These are phyloP conservation scores for Medakamo hakoo DNA, from an alignment of 139 green algal species.

Conservation along the genomic window DNA sequence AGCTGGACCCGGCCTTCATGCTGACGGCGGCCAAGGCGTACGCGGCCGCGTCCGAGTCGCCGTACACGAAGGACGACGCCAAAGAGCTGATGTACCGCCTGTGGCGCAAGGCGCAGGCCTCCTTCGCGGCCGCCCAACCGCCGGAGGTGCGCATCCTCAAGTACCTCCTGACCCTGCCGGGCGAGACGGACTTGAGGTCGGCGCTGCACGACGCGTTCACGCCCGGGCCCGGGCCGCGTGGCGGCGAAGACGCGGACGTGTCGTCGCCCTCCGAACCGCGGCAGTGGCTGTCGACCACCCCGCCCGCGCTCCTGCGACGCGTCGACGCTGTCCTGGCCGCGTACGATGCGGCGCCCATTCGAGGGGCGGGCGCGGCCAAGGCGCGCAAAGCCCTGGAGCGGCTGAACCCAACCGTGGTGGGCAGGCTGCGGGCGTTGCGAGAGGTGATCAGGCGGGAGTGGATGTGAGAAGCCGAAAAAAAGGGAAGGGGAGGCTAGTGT, in stretches of 20 bases:
- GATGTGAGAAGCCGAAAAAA: not conserved
- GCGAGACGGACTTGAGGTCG: conserved; percentile 22
- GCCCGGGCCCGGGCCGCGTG: conserved; percentile 8
- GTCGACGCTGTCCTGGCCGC: conserved; percentile 41
- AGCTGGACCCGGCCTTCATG: conserved; percentile 56
- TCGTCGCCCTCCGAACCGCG: not conserved
- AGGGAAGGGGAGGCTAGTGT: no score
- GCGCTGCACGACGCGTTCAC: conserved; percentile 49
- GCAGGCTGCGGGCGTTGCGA: not conserved
- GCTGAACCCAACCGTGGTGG: not conserved
- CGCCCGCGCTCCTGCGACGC: conserved; percentile 24
- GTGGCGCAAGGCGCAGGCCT: conserved; percentile 63
- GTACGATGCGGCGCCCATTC: conserved; percentile 20
- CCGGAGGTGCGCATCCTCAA: conserved; percentile 73
- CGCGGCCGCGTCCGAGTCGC: conserved; percentile 43
- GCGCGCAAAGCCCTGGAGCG: not conserved
- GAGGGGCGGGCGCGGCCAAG: no score
- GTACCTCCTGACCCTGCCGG: conserved; percentile 42
- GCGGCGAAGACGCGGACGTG: not conserved
- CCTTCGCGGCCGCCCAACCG: conserved; percentile 42
- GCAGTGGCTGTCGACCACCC: conserved; percentile 18
- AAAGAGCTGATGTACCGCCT: conserved; percentile 70
- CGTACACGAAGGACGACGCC: conserved; percentile 51
- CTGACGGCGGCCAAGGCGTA: conserved; percentile 73
- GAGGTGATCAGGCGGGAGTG: not conserved